Evolutionary conservation across 768 basidiomycete species (phyloP).

Genomic region (Lentinus tigrinus): DNA sequence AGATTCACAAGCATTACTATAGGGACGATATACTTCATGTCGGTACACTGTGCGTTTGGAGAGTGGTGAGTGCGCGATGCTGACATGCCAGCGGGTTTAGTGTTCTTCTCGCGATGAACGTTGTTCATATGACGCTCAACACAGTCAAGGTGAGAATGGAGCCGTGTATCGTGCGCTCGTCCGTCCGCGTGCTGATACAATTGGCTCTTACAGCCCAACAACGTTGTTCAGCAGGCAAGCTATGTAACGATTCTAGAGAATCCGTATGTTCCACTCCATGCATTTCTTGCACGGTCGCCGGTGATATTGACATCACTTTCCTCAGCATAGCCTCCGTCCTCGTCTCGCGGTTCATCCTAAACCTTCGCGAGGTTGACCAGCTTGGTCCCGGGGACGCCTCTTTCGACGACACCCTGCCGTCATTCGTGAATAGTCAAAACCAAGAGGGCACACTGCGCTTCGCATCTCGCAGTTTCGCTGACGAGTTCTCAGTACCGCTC

Average conservation of each 20-base stretch:
- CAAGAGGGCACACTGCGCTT: no score
- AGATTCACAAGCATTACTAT: no score
- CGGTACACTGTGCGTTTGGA: no score
- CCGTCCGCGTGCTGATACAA: background rate
- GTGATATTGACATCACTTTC: background rate
- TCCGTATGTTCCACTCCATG: background rate
- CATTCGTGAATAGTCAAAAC: background rate
- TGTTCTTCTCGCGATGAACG: slow-evolving; percentile 5
- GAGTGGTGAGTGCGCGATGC: background rate
- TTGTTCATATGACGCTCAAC: slow-evolving; percentile 9
- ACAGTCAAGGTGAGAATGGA: slow-evolving; percentile 1
- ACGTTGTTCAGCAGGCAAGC: slow-evolving; percentile 7
- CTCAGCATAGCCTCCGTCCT: slow-evolving; percentile 7
- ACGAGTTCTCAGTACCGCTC: no score
- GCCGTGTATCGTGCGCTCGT: no score
- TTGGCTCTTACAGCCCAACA: background rate
- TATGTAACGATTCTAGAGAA: slow-evolving; percentile 10
- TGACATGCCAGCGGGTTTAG: background rate
- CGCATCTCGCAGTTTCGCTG: no score
- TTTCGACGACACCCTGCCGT: background rate
- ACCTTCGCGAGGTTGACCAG: slow-evolving; percentile 10
- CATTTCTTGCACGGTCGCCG: background rate
- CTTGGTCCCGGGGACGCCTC: background rate
- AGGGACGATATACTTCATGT: no score
- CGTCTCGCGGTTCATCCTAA: slow-evolving; percentile 13